Percentiles rank a stretch among this genome's conserved stretches.
phyloP scores from a whole-genome alignment of 257 asterid species.

The Penstemon eatonii region DNA sequence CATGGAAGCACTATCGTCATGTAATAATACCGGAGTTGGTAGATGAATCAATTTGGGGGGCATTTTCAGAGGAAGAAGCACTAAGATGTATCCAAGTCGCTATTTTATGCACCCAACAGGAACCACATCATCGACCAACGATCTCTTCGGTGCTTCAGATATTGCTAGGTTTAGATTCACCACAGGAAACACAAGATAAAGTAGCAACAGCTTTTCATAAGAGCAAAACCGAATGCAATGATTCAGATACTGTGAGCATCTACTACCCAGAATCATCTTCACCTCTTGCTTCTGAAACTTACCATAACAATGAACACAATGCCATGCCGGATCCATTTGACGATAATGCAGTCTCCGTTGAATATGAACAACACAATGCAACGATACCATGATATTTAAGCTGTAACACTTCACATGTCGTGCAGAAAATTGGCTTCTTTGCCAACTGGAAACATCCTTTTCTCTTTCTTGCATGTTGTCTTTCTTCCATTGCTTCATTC shows the following conservation, averaged over 20 bases:
- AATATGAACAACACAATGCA: constrained; percentile 4
- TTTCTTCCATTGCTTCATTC: no score
- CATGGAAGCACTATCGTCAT: no score
- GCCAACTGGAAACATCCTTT: no score
- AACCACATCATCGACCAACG: constrained; percentile 8
- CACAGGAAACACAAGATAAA: not conserved
- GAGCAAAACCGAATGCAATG: not conserved
- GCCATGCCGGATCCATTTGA: no score
- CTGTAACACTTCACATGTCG: no score
- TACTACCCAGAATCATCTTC: not conserved
- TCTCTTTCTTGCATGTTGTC: no score
- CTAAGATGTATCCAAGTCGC: not conserved
- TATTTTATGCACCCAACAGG: constrained; percentile 18
- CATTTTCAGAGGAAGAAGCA: no score
- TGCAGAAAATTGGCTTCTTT: no score
- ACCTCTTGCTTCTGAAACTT: not conserved
- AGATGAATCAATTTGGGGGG: no score
- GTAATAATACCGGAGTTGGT: no score
- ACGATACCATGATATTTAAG: not conserved
- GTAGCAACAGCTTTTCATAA: not conserved
- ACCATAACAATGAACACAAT: no score
- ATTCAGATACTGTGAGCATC: no score
- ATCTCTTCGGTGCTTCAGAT: constrained; percentile 16
- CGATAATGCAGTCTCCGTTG: not conserved
- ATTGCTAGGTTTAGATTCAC: not conserved